Conservation (phyloP, 169 alveolate genomes). For the Plasmodium berghei region DNA sequence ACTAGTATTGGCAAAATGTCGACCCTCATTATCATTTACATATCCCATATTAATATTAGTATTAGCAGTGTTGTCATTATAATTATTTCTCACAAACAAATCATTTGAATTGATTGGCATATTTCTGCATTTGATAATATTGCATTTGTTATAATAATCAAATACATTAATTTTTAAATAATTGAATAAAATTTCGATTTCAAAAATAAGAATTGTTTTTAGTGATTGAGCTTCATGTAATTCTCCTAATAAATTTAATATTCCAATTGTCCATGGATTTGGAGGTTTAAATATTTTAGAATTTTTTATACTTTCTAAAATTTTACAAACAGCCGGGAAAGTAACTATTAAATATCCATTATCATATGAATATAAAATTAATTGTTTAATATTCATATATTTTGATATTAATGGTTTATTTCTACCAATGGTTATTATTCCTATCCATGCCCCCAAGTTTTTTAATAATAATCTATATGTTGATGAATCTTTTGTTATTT, state of each 20-base stretch:
- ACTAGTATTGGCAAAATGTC: slow-evolving; percentile 1
- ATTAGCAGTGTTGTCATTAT: slow-evolving; percentile 10
- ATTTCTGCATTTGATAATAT: slow-evolving; percentile 55
- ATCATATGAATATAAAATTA: slow-evolving; percentile 87
- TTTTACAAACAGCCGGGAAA: slow-evolving; percentile 92
- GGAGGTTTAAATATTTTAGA: slow-evolving; percentile 91
- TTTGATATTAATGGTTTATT: slow-evolving; percentile 91
- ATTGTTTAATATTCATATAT: slow-evolving; percentile 89
- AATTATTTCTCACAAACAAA: slow-evolving; percentile 39
- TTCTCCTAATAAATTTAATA: slow-evolving; percentile 90
- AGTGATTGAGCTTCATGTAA: slow-evolving; percentile 86
- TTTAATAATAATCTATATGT: slow-evolving; percentile 90
- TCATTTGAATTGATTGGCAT: slow-evolving; percentile 70
- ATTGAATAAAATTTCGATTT: slow-evolving; percentile 88
- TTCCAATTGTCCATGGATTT: slow-evolving; percentile 94
- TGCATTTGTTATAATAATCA: slow-evolving; percentile 77
- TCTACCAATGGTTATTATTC: slow-evolving; percentile 89
- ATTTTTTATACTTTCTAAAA: slow-evolving; percentile 85
- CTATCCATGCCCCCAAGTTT: slow-evolving; percentile 92
- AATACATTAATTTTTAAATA: slow-evolving; percentile 82
- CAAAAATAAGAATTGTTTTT: slow-evolving; percentile 89
- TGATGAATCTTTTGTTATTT: slow-evolving; percentile 87
- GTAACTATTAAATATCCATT: slow-evolving; percentile 87
- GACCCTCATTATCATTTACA: slow-evolving; percentile 15
- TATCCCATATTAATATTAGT: slow-evolving; percentile 13